Percentiles rank a stretch among this genome's conserved stretches.
These are phyloP conservation scores for Leccinum broughii DNA, from an alignment of 768 basidiomycete genomes.

Conservation along the genomic window DNA sequence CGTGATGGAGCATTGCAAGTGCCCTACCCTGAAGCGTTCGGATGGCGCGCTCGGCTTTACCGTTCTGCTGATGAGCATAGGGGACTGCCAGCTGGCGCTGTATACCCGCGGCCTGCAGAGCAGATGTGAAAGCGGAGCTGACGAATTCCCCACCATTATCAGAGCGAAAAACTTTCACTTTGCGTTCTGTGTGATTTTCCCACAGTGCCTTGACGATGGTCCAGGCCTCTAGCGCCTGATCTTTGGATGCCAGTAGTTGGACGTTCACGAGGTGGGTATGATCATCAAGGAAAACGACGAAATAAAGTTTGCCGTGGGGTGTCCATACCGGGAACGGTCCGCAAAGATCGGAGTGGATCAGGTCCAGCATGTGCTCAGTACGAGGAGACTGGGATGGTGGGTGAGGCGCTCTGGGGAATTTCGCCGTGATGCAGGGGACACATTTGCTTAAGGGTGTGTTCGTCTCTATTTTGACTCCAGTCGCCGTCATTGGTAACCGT, in stretches of 20 bases:
- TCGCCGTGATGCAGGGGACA: slow-evolving; percentile 1
- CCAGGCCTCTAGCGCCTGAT: not conserved
- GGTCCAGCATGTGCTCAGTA: slow-evolving; percentile 13
- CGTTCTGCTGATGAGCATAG: too few species aligned
- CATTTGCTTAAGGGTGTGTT: not conserved
- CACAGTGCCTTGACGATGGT: not conserved
- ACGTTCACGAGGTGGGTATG: not conserved
- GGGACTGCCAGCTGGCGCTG: too few species aligned
- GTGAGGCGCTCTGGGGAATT: not conserved
- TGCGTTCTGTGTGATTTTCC: not conserved
- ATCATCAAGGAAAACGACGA: slow-evolving; percentile 19
- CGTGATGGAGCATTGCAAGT: too few species aligned
- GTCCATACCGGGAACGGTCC: slow-evolving; percentile 26
- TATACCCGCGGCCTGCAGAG: too few species aligned
- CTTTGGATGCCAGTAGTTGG: not conserved
- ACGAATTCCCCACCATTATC: not conserved
- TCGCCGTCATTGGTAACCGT: fast-evolving
- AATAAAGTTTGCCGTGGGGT: slow-evolving; percentile 16
- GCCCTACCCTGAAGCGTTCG: too few species aligned
- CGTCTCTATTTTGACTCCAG: not conserved
- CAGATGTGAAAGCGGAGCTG: too few species aligned
- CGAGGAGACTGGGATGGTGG: not conserved
- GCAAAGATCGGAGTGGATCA: slow-evolving; percentile 29
- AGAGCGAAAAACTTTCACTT: not conserved
- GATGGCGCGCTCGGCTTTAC: too few species aligned